phyloP scores from a whole-genome alignment of 1,284 basidiomycete genomes.

The Abortiporus biennis region DNA sequence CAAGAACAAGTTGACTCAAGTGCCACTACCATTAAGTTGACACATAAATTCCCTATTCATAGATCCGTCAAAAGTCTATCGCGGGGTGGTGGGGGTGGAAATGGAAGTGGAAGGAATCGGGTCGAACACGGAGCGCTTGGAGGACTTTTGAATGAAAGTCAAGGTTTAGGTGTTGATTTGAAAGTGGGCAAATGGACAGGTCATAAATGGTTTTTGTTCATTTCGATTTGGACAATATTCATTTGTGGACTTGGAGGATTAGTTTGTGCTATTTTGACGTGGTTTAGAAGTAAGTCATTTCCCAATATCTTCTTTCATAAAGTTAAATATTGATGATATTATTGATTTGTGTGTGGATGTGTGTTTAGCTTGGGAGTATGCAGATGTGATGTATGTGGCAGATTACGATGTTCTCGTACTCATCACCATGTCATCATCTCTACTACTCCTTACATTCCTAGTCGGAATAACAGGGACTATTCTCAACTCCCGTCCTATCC shows the following conservation, averaged over 20 bases:
- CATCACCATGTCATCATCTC: conserved; percentile 51
- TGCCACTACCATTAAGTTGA: too few species aligned
- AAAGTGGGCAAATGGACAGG: conserved; percentile 40
- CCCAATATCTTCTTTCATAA: conserved; percentile 1
- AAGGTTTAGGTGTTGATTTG: conserved; percentile 33
- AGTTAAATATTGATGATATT: neutral
- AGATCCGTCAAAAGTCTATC: conserved; percentile 26
- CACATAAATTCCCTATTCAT: conserved; percentile 47
- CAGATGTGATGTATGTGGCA: conserved; percentile 48
- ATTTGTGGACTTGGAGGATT: conserved; percentile 41
- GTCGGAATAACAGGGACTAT: conserved; percentile 64
- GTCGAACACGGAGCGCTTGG: conserved; percentile 7
- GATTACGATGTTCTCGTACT: conserved; percentile 55
- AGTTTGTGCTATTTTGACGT: conserved; percentile 43
- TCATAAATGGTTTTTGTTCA: conserved; percentile 51
- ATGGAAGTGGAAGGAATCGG: conserved; percentile 12
- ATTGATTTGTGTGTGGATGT: conserved; percentile 24
- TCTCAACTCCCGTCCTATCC: conserved; percentile 69
- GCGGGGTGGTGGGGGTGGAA: conserved; percentile 5
- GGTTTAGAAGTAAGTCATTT: conserved; percentile 56
- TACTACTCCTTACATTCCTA: conserved; percentile 58
- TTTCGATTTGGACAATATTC: conserved; percentile 46
- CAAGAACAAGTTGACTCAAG: too few species aligned
- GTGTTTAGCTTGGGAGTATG: conserved; percentile 43
- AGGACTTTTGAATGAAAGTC: conserved; percentile 31